Percentiles rank a stretch among this genome's conserved stretches.
Conservation (phyloP, 1,139 yeast genomes). For the Diutina neorugosa region DNA sequence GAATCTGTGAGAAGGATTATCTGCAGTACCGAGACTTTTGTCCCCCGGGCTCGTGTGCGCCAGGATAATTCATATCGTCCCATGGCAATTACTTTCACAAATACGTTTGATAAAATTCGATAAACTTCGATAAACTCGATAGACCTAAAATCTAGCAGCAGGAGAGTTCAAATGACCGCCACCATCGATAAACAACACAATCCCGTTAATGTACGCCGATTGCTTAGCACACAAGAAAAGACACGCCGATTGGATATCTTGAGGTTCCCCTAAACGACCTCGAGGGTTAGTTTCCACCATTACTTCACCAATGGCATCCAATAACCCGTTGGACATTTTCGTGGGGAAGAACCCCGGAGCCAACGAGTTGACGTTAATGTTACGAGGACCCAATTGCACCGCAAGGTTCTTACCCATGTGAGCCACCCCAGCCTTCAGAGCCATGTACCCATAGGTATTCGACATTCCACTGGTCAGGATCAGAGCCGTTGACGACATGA, state of each 20-base stretch:
- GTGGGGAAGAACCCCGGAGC: slow-evolving; percentile 78
- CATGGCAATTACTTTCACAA: no score
- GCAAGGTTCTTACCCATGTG: slow-evolving; percentile 60
- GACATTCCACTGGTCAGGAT: slow-evolving; percentile 18
- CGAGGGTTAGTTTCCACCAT: slow-evolving; percentile 46
- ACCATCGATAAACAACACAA: slow-evolving; percentile 68
- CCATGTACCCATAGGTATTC: slow-evolving; percentile 44
- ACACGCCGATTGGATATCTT: slow-evolving; percentile 49
- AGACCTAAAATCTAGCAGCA: not conserved
- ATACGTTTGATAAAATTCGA: no score
- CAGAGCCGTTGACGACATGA: slow-evolving; percentile 54
- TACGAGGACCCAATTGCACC: slow-evolving; percentile 49
- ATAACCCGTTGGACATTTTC: slow-evolving; percentile 61
- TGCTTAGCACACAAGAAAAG: slow-evolving; percentile 50
- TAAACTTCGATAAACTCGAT: not conserved
- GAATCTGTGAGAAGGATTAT: not conserved
- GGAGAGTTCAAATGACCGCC: slow-evolving; percentile 28
- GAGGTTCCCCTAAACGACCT: slow-evolving; percentile 48
- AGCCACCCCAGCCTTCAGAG: slow-evolving; percentile 69
- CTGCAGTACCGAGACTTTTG: not conserved
- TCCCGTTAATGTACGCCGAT: slow-evolving; percentile 55
- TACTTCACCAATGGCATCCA: slow-evolving; percentile 41
- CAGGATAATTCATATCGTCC: no score
- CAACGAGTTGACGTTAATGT: slow-evolving; percentile 54
- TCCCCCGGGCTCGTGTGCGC: no score